These are phyloP conservation scores for Mycena leptocephala DNA, from an alignment of 768 basidiomycete species.

Conservation along the genomic window DNA sequence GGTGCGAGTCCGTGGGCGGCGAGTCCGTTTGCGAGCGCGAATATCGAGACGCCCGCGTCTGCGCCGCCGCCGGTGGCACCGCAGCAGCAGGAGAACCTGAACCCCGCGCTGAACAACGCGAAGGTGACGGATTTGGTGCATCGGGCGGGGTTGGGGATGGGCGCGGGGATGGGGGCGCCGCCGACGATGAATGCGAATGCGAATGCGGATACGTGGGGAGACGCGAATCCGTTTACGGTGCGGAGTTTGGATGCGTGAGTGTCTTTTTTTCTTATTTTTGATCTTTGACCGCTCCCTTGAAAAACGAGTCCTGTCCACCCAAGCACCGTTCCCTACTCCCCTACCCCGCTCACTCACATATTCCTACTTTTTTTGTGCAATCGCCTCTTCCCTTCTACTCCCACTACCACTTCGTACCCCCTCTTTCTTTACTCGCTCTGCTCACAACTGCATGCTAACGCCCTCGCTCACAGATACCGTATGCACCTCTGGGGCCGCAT, in stretches of 20 bases:
- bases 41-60: neutral
- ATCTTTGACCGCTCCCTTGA: conserved; percentile 30
- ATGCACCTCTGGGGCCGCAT: conserved; percentile 96
- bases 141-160: conserved; percentile 27
- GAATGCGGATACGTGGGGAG: conserved; percentile 75
- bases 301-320: no score
- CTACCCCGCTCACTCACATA: conserved; percentile 1
- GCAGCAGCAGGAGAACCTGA: conserved; percentile 80
- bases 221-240: conserved; percentile 88
- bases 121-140: conserved; percentile 30
- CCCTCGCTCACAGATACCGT: conserved; percentile 67
- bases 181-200: conserved; percentile 25
- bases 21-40: conserved; percentile 25
- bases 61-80: neutral
- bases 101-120: conserved; percentile 73
- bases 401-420: no score
- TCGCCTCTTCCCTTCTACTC: no score
- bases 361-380: neutral
- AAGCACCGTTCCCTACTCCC: conserved; percentile 20
- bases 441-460: neutral
- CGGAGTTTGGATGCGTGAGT: conserved; percentile 85
- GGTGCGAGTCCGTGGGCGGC: conserved; percentile 41
- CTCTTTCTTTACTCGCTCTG: no score
- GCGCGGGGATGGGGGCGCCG: conserved; percentile 18
- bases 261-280: neutral